Base-by-base conservation (phyloP, 306 rosid genomes). In the Vigna angularis region DNA sequence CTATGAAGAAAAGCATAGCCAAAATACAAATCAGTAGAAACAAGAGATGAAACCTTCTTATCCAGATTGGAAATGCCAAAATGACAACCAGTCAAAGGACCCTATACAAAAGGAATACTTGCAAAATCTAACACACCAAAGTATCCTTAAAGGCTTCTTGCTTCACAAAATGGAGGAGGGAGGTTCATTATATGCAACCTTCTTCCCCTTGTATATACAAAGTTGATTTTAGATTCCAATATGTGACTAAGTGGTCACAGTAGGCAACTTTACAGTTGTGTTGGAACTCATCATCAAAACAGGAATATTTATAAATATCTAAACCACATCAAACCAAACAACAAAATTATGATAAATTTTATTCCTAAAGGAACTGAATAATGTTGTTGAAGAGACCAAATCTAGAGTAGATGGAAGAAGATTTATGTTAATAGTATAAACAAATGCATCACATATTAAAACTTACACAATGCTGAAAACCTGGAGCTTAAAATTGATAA, bases 221-320 rank as follows among this genome's bases (percentile, higher is more conserved):
- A 9, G 15, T 18, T 17, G 30, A 9, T 20, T 18, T 4, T 0
- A 11, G 61, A 55, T 55, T 55, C 6, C 2, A 55, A 9, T 4
- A 3, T 20, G 14, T 20, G 14, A 18, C 30, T 0, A 9, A 17
- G 2, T 1, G 6, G 12, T 18, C 61, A 55, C 61, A 52, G 14
- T 18, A 1, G 30, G 4, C 14, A 55, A 55, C 14, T 9, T 55
- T 52, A 52, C 57, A 2, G 24, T n/a, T 53, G 59, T 0, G 2
- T 26, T 2, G 11, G 13, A 1, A 11, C 30, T 18, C 9, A 4
- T 5, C 61, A 30, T 24, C 3, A 26, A 0, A 66, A 52, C 30
- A 57, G 15, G 32, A 42, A 57, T 47, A 52, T 48, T 64, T 36
- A 10, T 16, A 56, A 65, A 69, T 9, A 75, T 64, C 50, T 49